phyloP scores from a whole-genome alignment of 129 eudicot genomes.

The Smallanthus sonchifolius region DNA sequence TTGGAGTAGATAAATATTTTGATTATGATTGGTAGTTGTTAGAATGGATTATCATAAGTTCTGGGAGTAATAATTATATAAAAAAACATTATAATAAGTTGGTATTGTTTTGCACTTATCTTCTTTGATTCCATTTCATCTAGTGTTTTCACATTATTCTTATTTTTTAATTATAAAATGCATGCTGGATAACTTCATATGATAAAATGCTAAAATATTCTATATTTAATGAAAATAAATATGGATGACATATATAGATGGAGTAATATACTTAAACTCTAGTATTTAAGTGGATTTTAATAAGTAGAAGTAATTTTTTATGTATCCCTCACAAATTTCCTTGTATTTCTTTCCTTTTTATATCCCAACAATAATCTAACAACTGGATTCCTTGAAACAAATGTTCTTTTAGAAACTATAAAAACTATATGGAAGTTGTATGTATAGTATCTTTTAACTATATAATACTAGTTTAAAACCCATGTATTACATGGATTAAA shows the following conservation, averaged over 20 bases:
- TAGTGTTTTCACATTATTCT: slow-evolving; percentile 5
- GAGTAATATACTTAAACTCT: neutral
- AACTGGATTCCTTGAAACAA: neutral
- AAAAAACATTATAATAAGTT: neutral
- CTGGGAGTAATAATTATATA: neutral
- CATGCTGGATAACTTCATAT: neutral
- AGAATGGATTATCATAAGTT: slow-evolving; percentile 2
- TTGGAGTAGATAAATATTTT: neutral
- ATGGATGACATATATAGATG: neutral
- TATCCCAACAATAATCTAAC: neutral
- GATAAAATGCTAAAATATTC: neutral
- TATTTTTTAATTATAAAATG: neutral
- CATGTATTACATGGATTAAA: too few relatives aligned
- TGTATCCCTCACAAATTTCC: neutral
- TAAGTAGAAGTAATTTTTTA: neutral
- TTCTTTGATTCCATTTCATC: slow-evolving; percentile 14
- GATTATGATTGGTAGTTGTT: neutral
- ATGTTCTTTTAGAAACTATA: too few relatives aligned
- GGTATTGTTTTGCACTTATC: neutral
- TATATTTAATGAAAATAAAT: neutral
- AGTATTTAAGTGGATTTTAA: neutral
- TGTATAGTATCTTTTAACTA: too few relatives aligned
- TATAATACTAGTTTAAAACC: too few relatives aligned
- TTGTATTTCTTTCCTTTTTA: neutral
- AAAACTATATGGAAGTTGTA: too few relatives aligned